Evolutionary conservation across 176 grass and related monocot genomes (phyloP).

Genomic region (Aegilops speltoides): DNA sequence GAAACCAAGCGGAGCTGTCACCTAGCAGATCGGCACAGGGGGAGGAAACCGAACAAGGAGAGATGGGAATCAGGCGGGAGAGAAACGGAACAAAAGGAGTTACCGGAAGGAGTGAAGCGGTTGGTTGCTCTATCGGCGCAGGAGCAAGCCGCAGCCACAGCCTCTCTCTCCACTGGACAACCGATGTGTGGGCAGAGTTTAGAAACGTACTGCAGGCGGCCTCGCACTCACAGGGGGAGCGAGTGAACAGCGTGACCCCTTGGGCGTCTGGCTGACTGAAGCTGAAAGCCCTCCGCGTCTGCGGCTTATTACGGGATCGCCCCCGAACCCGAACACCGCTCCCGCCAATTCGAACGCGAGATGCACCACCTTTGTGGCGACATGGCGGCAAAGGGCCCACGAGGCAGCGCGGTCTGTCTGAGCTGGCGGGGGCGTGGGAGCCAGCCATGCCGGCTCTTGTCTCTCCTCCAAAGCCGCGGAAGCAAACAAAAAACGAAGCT

Average conservation of each 20-base stretch:
- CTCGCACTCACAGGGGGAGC: neutral
- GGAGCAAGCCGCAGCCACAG: neutral
- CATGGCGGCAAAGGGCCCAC: neutral
- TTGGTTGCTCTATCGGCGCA: neutral
- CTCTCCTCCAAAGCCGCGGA: neutral
- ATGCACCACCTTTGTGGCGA: neutral
- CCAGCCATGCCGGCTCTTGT: conserved; percentile 40
- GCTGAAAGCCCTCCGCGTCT: neutral
- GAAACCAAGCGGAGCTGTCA: neutral
- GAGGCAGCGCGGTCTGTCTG: neutral
- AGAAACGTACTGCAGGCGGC: conserved; percentile 5
- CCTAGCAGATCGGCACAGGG: neutral
- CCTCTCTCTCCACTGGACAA: neutral
- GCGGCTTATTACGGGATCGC: conserved; percentile 26
- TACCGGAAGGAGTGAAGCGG: neutral
- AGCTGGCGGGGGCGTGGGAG: conserved; percentile 29
- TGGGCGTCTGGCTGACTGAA: neutral
- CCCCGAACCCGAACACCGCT: conserved; percentile 26
- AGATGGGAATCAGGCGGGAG: neutral
- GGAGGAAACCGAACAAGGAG: neutral
- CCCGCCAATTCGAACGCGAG: conserved; percentile 38
- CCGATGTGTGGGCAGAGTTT: conserved; percentile 18
- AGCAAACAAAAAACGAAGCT: neutral
- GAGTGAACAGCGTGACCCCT: neutral
- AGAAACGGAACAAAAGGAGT: neutral